Conservation (phyloP, 495 filamentous ascomycete species). For the Haplographium delicatum region DNA sequence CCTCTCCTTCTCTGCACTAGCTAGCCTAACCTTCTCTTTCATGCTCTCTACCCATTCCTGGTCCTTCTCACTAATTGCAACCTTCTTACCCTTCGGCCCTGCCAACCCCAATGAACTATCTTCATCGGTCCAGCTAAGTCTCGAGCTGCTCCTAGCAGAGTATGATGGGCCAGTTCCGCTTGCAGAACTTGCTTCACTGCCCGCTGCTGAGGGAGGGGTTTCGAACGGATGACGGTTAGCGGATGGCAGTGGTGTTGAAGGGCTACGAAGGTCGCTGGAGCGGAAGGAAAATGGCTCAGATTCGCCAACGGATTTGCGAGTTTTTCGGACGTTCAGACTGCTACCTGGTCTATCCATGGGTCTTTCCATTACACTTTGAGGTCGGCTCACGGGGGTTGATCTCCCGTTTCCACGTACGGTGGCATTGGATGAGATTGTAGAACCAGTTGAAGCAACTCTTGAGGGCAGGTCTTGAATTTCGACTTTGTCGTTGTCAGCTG, state of each 20-base stretch:
- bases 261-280: conserved; percentile 11
- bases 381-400: conserved; percentile 33
- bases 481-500: conserved; percentile 37
- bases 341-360: conserved; percentile 28
- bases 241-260: conserved; percentile 14
- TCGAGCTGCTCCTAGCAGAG: conserved; percentile 39
- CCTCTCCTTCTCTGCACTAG: conserved; percentile 40
- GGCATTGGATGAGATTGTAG: conserved; percentile 5
- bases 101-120: conserved; percentile 56
- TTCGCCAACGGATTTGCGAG: conserved; percentile 34
- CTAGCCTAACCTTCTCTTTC: conserved; percentile 58
- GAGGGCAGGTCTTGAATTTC: conserved; percentile 54
- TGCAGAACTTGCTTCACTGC: conserved; percentile 23
- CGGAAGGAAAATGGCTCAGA: background rate
- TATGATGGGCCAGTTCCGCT: conserved; percentile 29
- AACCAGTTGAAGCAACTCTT: conserved; percentile 16
- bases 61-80: conserved; percentile 58
- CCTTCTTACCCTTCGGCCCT: conserved; percentile 52
- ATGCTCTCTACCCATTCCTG: conserved; percentile 69
- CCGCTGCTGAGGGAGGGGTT: conserved; percentile 28
- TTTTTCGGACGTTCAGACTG: conserved; percentile 43
- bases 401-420: conserved; percentile 18
- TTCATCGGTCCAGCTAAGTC: conserved; percentile 48
- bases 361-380: conserved; percentile 28
- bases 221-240: conserved; percentile 14